phyloP scores from a whole-genome alignment of 2,329 filamentous ascomycete genomes.

The Pyrenochaeta sp. region DNA sequence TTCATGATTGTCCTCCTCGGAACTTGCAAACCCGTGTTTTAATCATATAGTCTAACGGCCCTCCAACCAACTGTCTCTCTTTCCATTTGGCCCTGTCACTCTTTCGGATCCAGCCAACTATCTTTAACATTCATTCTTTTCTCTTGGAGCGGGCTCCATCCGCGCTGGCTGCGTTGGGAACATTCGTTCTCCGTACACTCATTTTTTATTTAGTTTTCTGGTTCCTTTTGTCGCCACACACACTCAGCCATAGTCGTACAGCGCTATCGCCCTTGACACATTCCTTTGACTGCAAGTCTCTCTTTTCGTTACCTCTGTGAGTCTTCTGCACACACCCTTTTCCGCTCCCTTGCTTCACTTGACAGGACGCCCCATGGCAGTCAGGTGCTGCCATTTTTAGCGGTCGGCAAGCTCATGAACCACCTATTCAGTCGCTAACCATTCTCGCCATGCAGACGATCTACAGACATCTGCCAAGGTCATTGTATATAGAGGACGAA shows the following conservation, averaged over 20 bases:
- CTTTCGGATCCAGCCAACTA: conserved; percentile 45
- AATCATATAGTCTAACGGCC: conserved; percentile 48
- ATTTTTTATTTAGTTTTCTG: conserved; percentile 42
- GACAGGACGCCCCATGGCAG: conserved; percentile 25
- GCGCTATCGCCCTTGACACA: conserved; percentile 45
- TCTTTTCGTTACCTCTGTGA: conserved; percentile 37
- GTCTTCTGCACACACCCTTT: conserved; percentile 30
- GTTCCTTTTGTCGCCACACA: conserved; percentile 35
- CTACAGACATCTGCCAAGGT: conserved; percentile 27
- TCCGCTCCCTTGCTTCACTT: conserved; percentile 38
- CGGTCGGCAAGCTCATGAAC: conserved; percentile 20
- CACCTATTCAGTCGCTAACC: conserved; percentile 39
- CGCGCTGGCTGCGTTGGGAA: conserved; percentile 50
- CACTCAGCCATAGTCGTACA: conserved; percentile 41
- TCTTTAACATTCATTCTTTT: conserved; percentile 42
- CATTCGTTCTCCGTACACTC: conserved; percentile 50
- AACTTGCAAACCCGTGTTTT: conserved; percentile 40
- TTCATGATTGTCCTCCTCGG: conserved; percentile 42
- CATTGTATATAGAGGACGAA: conserved; percentile 35
- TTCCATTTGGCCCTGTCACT: conserved; percentile 52
- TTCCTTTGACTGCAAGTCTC: conserved; percentile 42
- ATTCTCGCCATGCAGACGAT: conserved; percentile 25
- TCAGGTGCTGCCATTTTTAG: conserved; percentile 30
- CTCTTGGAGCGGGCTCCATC: conserved; percentile 50
- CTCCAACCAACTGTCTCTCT: conserved; percentile 40